A percentile compares a stretch with the other conserved stretches of the same genome.
Evolutionary conservation across 2,329 filamentous ascomycete genomes (phyloP).

Genomic region (Cladosporium sp.): DNA sequence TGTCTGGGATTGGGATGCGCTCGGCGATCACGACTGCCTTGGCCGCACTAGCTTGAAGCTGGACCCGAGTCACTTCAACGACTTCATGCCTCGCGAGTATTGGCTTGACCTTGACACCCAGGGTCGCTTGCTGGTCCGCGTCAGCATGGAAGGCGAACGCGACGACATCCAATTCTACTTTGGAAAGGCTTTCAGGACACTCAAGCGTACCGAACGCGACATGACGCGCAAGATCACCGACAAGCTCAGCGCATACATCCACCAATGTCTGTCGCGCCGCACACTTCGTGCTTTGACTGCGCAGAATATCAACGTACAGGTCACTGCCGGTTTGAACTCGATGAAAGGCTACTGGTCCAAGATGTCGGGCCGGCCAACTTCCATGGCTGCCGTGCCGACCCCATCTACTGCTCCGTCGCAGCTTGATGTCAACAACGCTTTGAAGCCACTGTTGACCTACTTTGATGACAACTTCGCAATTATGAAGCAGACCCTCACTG

Average conservation of each 20-base stretch:
- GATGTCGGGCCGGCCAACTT: conserved; percentile 32
- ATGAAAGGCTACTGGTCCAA: conserved; percentile 61
- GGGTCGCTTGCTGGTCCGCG: conserved; percentile 76
- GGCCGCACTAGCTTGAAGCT: conserved; percentile 94
- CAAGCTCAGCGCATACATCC: conserved; percentile 95
- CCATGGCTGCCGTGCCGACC: conserved; percentile 15
- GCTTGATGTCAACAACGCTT: conserved; percentile 69
- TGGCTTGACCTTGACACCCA: conserved; percentile 98
- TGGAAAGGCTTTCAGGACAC: conserved; percentile 87
- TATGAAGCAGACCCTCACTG: conserved; percentile 94
- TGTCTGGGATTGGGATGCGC: conserved; percentile 96
- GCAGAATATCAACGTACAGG: conserved; percentile 59
- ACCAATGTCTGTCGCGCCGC: conserved; percentile 75
- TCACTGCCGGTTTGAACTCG: conserved; percentile 39
- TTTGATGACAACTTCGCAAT: conserved; percentile 99
- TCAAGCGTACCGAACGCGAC: conserved; percentile 93
- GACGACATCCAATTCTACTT: conserved; percentile 99
- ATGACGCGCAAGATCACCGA: conserved; percentile 98
- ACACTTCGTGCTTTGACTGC: conserved; percentile 70
- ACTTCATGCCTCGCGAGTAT: conserved; percentile 92
- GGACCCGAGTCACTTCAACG: conserved; percentile 94
- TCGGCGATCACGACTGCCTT: conserved; percentile 96
- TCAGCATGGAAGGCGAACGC: conserved; percentile 97
- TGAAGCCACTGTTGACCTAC: conserved; percentile 82
- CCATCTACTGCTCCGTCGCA: conserved; percentile 46